A percentile compares a stretch with the other conserved stretches of the same genome.
These are phyloP conservation scores for Wickerhamiella sorbophila DNA, from an alignment of 805 yeast species.

Conservation along the genomic window DNA sequence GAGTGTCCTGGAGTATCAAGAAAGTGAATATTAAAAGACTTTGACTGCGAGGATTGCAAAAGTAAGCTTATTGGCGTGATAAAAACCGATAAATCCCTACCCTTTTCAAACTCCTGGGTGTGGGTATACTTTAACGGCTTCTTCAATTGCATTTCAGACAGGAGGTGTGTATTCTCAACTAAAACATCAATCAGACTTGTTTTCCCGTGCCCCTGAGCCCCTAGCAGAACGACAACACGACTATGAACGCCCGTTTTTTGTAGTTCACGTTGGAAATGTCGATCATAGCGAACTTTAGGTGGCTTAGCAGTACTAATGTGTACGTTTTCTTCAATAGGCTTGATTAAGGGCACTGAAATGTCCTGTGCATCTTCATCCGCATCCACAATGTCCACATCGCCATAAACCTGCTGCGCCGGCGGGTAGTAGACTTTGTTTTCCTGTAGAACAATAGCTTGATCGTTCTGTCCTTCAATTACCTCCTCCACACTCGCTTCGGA, in stretches of 20 bases:
- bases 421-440: slow-evolving; percentile 36
- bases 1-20: slow-evolving; percentile 90
- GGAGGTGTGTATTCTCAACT: slow-evolving; percentile 49
- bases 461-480: slow-evolving; percentile 5
- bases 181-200: slow-evolving; percentile 61
- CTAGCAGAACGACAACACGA: slow-evolving; percentile 66
- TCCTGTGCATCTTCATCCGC: slow-evolving; percentile 40
- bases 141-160: slow-evolving; percentile 24
- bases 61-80: slow-evolving; percentile 48
- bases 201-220: slow-evolving; percentile 75
- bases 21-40: slow-evolving; percentile 46
- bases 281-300: slow-evolving; percentile 48
- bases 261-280: slow-evolving; percentile 43
- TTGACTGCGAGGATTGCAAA: slow-evolving; percentile 36
- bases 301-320: slow-evolving; percentile 21
- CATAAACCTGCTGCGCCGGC: slow-evolving; percentile 35
- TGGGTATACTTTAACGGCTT: slow-evolving; percentile 53
- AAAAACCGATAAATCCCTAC: slow-evolving; percentile 56
- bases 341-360: slow-evolving; percentile 49
- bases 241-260: slow-evolving; percentile 42
- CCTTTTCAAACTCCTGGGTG: slow-evolving; percentile 50
- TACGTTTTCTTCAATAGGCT: slow-evolving; percentile 27
- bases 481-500: slow-evolving; percentile 12
- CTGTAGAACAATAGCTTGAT: slow-evolving; percentile 26
- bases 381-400: slow-evolving; percentile 47